These are phyloP conservation scores for Erodium maritimum DNA, from an alignment of 345 rosid genomes.

Conservation along the genomic window DNA sequence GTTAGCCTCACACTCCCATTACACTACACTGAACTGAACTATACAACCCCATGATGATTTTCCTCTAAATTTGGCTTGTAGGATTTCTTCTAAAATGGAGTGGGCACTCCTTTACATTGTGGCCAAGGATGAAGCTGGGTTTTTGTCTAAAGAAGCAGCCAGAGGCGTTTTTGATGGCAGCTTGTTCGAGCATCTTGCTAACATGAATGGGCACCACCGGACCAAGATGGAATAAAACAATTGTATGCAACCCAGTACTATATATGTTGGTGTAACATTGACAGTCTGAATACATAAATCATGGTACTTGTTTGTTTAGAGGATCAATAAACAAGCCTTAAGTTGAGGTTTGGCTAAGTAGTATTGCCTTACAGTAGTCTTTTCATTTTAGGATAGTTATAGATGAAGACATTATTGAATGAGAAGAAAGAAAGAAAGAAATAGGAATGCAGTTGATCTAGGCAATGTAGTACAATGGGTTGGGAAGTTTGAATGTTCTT, in stretches of 20 bases:
- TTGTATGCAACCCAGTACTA: too few species aligned
- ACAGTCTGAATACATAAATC: too few species aligned
- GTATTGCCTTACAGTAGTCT: too few species aligned
- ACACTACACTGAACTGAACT: too few species aligned
- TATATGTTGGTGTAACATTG: too few species aligned
- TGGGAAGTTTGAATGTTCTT: constrained; percentile 84
- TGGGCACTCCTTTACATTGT: constrained; percentile 49
- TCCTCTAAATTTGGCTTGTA: constrained; percentile 9
- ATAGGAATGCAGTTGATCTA: constrained; percentile 5
- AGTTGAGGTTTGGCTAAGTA: too few species aligned
- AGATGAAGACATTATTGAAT: background rate
- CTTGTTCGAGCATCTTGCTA: constrained; percentile 66
- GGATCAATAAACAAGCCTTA: too few species aligned
- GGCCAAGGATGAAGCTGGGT: constrained; percentile 64
- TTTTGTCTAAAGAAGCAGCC: constrained; percentile 60
- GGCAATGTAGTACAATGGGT: constrained; percentile 59
- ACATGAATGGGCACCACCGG: constrained; percentile 19
- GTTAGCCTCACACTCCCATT: constrained; percentile 14
- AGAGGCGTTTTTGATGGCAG: constrained; percentile 72
- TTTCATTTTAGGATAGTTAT: background rate
- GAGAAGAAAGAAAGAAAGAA: too few species aligned
- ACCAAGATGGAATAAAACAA: constrained; percentile 20
- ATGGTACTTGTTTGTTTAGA: too few species aligned
- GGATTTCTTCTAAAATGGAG: constrained; percentile 44
- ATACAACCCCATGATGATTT: background rate